Conservation (phyloP, 176 grass and related monocot species). For the Alopecurus myosuroides region DNA sequence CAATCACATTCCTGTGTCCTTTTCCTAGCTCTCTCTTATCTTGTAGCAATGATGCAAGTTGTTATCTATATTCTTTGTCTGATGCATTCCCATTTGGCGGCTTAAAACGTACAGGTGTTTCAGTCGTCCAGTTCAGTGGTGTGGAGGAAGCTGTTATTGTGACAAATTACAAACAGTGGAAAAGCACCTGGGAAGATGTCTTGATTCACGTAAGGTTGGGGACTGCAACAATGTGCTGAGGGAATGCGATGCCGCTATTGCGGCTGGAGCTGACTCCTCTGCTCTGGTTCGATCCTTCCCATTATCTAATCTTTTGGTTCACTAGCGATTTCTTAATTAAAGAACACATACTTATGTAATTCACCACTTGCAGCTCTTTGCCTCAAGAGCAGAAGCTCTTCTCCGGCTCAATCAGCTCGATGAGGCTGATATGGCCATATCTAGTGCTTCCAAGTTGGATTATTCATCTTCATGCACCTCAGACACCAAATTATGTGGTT, state of each 20-base stretch:
- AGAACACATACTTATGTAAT: constrained; percentile 4
- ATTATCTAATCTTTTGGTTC: not conserved
- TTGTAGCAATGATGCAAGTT: not conserved
- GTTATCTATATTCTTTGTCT: constrained; percentile 10
- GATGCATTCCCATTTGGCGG: not conserved
- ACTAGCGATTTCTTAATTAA: not conserved
- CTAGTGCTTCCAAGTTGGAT: constrained; percentile 78
- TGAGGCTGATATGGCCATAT: constrained; percentile 72
- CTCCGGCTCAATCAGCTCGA: constrained; percentile 65
- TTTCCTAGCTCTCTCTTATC: not conserved
- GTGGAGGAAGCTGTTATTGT: no score
- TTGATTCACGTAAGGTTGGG: constrained; percentile 57
- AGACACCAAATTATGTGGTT: constrained; percentile 72
- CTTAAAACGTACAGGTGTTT: constrained; percentile 56
- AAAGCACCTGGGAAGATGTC: constrained; percentile 74
- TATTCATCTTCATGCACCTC: constrained; percentile 49
- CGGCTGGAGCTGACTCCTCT: constrained; percentile 83
- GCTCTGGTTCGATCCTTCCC: constrained; percentile 42
- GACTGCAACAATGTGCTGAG: constrained; percentile 79
- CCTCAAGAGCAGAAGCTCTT: constrained; percentile 79
- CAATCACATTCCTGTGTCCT: constrained; percentile 23
- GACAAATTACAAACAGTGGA: constrained; percentile 82
- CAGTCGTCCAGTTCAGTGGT: constrained; percentile 92
- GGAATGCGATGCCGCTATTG: constrained; percentile 79
- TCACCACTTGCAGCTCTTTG: constrained; percentile 60